Evolutionary conservation across 345 rosid genomes (phyloP), one percentile per base, ranked within the genome.

Genomic region (Bruguiera parviflora): DNA sequence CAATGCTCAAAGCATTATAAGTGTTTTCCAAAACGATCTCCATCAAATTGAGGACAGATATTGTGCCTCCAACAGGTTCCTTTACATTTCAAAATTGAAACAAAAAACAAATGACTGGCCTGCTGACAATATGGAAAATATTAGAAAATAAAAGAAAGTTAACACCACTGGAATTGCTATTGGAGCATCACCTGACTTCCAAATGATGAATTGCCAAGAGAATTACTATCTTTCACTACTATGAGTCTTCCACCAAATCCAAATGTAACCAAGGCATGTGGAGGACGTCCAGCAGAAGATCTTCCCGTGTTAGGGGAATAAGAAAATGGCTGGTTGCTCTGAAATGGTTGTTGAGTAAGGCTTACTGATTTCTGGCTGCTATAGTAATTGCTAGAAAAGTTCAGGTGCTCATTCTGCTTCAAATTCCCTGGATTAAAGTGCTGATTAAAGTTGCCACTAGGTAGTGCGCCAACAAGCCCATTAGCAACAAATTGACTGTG

Each of bases 211-310:
- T 74, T 85, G 69, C 79, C 86, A 28, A 77, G 79, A 69, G 85
- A 78, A 70, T 65, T 71, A 56, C 53, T 47, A 76, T 85, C 87
- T 80, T 87, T 95, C 92, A 92, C 83, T 29, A 95, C 83, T 69
- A 92, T 68, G 67, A 95, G 86, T 76, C 88, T 95, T 68, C 99
- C 98, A 63, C 98, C 98, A 84, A 96, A 96, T 25, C 99, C 99
- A 79, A 96, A 96, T 71, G 84, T 77, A 78, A 90, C 89, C 78
- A 92, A 80, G 29, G 94, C 89, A 84, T 92, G 97, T 35, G 97
- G 85, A 74, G 98, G 99, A 75, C 99, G 98, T 27, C 97, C 92
- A 78, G 90, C 96, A 67, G 98, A 76, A 58, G 98, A 89, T 79
- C 90, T 88, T 76, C 86, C 92, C 0, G 68, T 37, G 77, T 58